These are phyloP conservation scores for Phytophthora hybrid DNA, from an alignment of 352 stramenopile species.

Conservation along the genomic window DNA sequence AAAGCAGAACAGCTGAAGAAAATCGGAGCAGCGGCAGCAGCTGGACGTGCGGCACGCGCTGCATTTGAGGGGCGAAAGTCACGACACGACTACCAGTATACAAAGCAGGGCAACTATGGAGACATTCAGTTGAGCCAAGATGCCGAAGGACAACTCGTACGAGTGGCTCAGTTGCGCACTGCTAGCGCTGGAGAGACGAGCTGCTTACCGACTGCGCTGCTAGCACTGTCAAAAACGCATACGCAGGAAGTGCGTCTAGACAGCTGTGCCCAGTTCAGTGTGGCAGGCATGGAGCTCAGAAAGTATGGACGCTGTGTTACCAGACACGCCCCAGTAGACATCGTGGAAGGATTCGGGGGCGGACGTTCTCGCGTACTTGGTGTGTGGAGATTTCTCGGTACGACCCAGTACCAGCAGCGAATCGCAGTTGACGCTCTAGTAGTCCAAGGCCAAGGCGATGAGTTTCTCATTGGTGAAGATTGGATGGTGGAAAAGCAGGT, in stretches of 20 bases:
- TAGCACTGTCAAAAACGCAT: neutral
- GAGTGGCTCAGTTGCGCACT: conserved; percentile 10
- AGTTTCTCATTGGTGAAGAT: conserved; percentile 21
- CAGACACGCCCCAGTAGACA: neutral
- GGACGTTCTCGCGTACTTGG: neutral
- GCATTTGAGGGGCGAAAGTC: too few species aligned
- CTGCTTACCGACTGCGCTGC: conserved; percentile 4
- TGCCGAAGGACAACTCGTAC: neutral
- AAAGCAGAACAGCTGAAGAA: too few species aligned
- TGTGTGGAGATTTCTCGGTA: conserved; percentile 6
- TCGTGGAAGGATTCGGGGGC: conserved; percentile 23
- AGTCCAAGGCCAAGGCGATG: conserved; percentile 6
- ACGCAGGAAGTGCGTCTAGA: conserved; percentile 10
- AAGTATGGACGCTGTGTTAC: conserved; percentile 3
- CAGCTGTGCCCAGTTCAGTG: too few species aligned
- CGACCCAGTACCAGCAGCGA: neutral
- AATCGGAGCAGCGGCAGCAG: neutral
- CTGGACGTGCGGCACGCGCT: neutral
- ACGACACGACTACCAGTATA: conserved; percentile 4
- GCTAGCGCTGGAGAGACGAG: neutral
- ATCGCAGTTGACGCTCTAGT: neutral
- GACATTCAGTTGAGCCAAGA: neutral
- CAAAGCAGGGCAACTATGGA: neutral
- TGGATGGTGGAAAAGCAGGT: conserved; percentile 15
- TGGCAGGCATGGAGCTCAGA: neutral